Percentiles rank a stretch among this genome's conserved stretches.
Conservation (phyloP, 495 filamentous ascomycete genomes). For the Haplographium delicatum region DNA sequence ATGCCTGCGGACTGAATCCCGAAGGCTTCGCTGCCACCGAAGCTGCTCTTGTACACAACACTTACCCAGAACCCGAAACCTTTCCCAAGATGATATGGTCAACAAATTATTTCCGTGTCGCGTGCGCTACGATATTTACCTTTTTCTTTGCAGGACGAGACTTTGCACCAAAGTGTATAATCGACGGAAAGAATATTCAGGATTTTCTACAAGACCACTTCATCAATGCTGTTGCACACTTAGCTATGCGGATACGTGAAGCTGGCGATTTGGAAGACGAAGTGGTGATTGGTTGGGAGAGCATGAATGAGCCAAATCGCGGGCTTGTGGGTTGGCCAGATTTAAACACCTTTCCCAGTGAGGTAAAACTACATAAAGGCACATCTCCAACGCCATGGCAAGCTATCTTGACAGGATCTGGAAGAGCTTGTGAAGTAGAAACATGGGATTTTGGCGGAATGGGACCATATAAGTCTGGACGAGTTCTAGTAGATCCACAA, state of each 20-base stretch:
- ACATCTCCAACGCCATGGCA: conserved; percentile 95
- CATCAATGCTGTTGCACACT: conserved; percentile 67
- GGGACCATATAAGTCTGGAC: conserved; percentile 84
- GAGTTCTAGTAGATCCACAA: conserved; percentile 78
- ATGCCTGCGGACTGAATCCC: conserved; percentile 88
- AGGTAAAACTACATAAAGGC: conserved; percentile 89
- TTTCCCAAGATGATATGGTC: conserved; percentile 99
- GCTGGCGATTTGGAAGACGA: conserved; percentile 85
- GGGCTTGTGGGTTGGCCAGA: conserved; percentile 85
- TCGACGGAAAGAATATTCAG: conserved; percentile 92
- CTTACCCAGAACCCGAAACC: conserved; percentile 74
- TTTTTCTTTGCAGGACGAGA: conserved; percentile 89
- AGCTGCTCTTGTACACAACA: conserved; percentile 92
- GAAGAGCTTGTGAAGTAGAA: conserved; percentile 80
- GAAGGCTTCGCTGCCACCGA: conserved; percentile 78
- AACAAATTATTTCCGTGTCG: conserved; percentile 88
- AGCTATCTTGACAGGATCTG: conserved; percentile 83
- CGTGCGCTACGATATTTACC: conserved; percentile 87
- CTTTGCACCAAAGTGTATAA: conserved; percentile 93
- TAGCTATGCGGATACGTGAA: conserved; percentile 81
- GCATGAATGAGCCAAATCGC: conserved; percentile 87
- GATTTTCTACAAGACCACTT: conserved; percentile 92
- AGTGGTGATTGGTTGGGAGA: conserved; percentile 93
- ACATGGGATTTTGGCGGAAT: conserved; percentile 92
- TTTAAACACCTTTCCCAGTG: conserved; percentile 71